Conservation (phyloP, 495 filamentous ascomycete genomes). For the Annulohypoxylon nitens region DNA sequence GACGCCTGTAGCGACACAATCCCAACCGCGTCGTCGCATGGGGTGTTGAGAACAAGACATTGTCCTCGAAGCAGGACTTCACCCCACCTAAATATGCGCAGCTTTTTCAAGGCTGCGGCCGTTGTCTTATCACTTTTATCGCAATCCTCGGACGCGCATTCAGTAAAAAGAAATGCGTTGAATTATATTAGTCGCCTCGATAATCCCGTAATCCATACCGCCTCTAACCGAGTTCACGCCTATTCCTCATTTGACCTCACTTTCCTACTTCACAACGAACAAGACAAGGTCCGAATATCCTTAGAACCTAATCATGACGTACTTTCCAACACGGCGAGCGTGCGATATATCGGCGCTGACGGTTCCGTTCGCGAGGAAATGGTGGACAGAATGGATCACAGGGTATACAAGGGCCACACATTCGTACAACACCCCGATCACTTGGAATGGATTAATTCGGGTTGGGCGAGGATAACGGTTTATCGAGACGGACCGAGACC, state of each 20-base stretch:
- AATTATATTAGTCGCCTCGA: constrained; percentile 79
- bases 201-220: constrained; percentile 80
- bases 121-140: constrained; percentile 46
- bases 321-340: constrained; percentile 77
- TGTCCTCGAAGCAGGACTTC: constrained; percentile 46
- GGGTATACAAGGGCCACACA: constrained; percentile 84
- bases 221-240: constrained; percentile 81
- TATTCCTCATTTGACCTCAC: constrained; percentile 84
- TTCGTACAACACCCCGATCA: constrained; percentile 73
- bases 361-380: constrained; percentile 74
- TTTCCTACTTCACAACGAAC: constrained; percentile 77
- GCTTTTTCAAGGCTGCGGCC: constrained; percentile 46
- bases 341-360: constrained; percentile 77
- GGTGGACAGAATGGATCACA: constrained; percentile 78
- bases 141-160: constrained; percentile 68
- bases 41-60: constrained; percentile 45
- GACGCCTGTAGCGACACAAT: constrained; percentile 23
- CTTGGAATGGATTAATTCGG: constrained; percentile 80
- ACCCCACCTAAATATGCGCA: constrained; percentile 45
- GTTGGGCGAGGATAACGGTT: constrained; percentile 87
- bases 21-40: constrained; percentile 44
- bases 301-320: constrained; percentile 96
- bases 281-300: constrained; percentile 79
- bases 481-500: constrained; percentile 80
- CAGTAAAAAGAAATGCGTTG: constrained; percentile 80